Percentiles rank a stretch among this genome's conserved stretches.
Conservation (phyloP, 257 asterid genomes). For the Solanum pinnatisectum region DNA sequence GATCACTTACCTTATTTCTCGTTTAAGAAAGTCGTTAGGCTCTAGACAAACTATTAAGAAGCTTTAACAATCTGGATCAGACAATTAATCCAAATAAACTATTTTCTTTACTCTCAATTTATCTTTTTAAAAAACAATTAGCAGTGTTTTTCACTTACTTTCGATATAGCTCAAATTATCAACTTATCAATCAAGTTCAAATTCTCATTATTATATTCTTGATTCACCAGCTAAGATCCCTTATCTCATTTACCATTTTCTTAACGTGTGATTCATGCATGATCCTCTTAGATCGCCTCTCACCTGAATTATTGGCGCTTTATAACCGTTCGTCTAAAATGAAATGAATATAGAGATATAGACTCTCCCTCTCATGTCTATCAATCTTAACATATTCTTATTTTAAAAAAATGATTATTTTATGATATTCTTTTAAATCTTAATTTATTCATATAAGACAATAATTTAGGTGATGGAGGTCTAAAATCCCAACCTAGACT, state of each 20-base stretch:
- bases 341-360: not conserved
- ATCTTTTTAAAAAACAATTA: not conserved
- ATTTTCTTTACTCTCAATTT: not conserved
- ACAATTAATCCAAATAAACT: not conserved
- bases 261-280: not conserved
- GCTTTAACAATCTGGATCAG: not conserved
- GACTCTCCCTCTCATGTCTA: not conserved
- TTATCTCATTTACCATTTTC: not conserved
- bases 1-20: not conserved
- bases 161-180: not conserved
- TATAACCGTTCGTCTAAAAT: not conserved
- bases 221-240: not conserved
- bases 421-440: not conserved
- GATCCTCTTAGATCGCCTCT: not conserved
- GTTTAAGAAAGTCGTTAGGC: not conserved
- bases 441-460: not conserved
- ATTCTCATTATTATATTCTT: not conserved
- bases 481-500: conserved; percentile 3
- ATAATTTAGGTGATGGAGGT: not conserved
- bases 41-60: not conserved
- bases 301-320: not conserved
- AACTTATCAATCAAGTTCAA: not conserved
- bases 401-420: not conserved
- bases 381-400: not conserved
- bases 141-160: not conserved